These are phyloP conservation scores for Nigrograna mackinnonii DNA, from an alignment of 2,329 filamentous ascomycete species.

Conservation along the genomic window DNA sequence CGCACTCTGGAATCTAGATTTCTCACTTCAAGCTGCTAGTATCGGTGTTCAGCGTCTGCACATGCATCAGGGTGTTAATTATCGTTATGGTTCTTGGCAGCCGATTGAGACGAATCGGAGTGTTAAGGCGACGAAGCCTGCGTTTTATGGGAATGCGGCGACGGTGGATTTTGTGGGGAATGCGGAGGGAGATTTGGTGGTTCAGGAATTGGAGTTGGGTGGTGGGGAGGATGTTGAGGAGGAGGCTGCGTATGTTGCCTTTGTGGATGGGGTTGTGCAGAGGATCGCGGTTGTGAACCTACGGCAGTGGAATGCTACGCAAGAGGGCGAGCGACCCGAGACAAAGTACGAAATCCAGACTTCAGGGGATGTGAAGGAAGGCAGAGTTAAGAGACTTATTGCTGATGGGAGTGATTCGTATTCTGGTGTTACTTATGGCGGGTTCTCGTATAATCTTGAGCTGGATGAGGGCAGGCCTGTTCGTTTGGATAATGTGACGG, in stretches of 20 bases:
- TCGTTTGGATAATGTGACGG: slow-evolving; percentile 58
- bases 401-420: slow-evolving; percentile 69
- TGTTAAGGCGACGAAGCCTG: slow-evolving; percentile 61
- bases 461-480: slow-evolving; percentile 59
- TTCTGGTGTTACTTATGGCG: slow-evolving; percentile 64
- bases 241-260: slow-evolving; percentile 62
- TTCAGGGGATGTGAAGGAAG: too few relatives aligned
- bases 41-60: slow-evolving; percentile 61
- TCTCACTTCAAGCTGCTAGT: slow-evolving; percentile 61
- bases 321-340: too few relatives aligned
- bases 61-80: slow-evolving; percentile 68
- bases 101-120: slow-evolving; percentile 56
- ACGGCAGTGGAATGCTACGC: slow-evolving; percentile 62
- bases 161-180: slow-evolving; percentile 60
- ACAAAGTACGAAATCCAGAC: too few relatives aligned
- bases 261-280: slow-evolving; percentile 48
- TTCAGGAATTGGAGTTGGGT: slow-evolving; percentile 56
- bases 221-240: slow-evolving; percentile 43
- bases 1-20: slow-evolving; percentile 67
- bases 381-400: slow-evolving; percentile 53
- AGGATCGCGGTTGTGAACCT: slow-evolving; percentile 62
- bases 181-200: slow-evolving; percentile 37
- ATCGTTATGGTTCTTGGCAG: slow-evolving; percentile 64
- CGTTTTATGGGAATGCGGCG: slow-evolving; percentile 67
- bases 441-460: slow-evolving; percentile 65